phyloP scores from a whole-genome alignment of 1,139 yeast genomes.

The Scheffersomyces quercinus region DNA sequence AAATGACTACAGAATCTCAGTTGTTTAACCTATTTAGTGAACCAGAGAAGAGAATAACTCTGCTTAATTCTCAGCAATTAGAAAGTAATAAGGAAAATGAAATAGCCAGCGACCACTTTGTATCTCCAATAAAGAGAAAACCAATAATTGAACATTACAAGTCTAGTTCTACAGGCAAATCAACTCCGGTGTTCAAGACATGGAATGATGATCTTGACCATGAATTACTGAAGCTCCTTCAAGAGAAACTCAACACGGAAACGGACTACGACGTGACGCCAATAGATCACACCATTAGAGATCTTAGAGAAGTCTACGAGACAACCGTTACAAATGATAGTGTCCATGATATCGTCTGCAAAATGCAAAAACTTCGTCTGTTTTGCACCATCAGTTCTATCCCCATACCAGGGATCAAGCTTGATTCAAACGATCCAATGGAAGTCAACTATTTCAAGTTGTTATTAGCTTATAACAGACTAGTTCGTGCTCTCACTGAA shows the following conservation, averaged over 20 bases:
- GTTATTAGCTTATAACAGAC: slow-evolving; percentile 10
- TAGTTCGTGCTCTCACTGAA: slow-evolving; percentile 6
- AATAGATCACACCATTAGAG: neutral
- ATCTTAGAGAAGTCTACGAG: neutral
- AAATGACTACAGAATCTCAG: too few relatives aligned
- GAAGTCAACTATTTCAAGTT: slow-evolving; percentile 11
- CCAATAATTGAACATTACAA: neutral
- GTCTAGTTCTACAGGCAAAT: neutral
- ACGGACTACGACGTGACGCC: neutral
- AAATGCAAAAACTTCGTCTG: neutral
- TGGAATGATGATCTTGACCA: neutral
- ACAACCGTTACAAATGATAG: neutral
- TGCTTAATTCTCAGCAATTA: neutral
- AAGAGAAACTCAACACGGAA: neutral
- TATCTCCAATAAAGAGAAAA: neutral
- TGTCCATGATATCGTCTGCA: neutral
- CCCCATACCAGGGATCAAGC: slow-evolving; percentile 5
- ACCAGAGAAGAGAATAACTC: too few relatives aligned
- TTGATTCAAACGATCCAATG: slow-evolving; percentile 6
- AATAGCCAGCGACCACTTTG: neutral
- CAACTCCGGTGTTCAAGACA: neutral
- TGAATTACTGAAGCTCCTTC: neutral
- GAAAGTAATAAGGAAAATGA: slow-evolving; percentile 1
- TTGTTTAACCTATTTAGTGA: too few relatives aligned
- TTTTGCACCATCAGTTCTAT: neutral